Evolutionary conservation across 306 rosid species (phyloP).

Genomic region (Prunus armeniaca): DNA sequence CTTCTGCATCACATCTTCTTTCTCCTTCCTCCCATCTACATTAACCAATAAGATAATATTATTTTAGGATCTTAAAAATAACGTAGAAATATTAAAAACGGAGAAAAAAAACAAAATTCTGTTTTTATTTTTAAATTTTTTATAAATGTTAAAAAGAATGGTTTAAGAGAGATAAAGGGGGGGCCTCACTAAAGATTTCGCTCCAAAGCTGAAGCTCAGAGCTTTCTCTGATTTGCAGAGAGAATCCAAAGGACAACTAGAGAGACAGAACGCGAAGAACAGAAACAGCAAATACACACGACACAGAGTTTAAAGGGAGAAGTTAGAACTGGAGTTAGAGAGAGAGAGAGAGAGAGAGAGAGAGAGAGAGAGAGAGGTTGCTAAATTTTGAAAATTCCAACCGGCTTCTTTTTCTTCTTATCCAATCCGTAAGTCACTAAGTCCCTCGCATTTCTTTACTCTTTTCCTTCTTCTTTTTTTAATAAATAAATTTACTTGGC

Average conservation of each 20-base stretch:
- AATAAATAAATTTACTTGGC: neutral
- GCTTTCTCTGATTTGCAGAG: slow-evolving; percentile 66
- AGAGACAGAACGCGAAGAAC: slow-evolving; percentile 26
- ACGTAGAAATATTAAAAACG: neutral
- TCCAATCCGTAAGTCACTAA: slow-evolving; percentile 60
- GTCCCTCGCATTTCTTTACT: slow-evolving; percentile 44
- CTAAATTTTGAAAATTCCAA: slow-evolving; percentile 42
- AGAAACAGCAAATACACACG: slow-evolving; percentile 16
- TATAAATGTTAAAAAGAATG: slow-evolving; percentile 12
- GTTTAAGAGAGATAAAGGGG: slow-evolving; percentile 19
- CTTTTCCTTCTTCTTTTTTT: neutral
- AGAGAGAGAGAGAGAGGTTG: slow-evolving; percentile 25
- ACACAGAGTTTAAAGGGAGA: neutral
- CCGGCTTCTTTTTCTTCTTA: slow-evolving; percentile 49
- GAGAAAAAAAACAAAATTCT: neutral
- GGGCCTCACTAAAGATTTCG: slow-evolving; percentile 37
- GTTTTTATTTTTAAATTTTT: neutral
- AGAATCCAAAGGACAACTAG: slow-evolving; percentile 47
- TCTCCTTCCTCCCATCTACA: neutral
- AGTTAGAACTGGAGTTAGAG: neutral
- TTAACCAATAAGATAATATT: neutral
- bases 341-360: slow-evolving; percentile 28
- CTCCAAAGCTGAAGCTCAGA: slow-evolving; percentile 44
- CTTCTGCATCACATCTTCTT: neutral
- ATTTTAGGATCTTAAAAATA: neutral